Evolutionary conservation across 2,329 filamentous ascomycete species (phyloP).

Genomic region (Botryotinia globosa): DNA sequence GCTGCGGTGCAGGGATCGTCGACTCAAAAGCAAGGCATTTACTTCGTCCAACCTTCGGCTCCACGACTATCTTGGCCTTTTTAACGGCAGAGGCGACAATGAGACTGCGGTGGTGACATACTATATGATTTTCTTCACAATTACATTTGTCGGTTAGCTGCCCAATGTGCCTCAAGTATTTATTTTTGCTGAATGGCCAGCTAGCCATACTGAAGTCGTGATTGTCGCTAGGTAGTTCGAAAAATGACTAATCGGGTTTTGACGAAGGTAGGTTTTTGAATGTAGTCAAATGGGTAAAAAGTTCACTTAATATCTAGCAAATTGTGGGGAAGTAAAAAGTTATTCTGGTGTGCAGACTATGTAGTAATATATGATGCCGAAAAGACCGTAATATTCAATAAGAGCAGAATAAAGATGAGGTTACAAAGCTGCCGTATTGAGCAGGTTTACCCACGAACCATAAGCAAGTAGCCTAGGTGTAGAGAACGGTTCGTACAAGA

Average conservation of each 20-base stretch:
- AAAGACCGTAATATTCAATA: background rate
- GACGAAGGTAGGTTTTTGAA: background rate
- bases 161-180: background rate
- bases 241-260: background rate
- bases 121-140: background rate
- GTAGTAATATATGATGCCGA: background rate
- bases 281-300: background rate
- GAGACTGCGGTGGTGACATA: background rate
- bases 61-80: background rate
- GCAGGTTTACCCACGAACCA: background rate
- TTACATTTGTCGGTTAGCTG: background rate
- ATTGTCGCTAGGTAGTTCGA: background rate
- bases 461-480: background rate
- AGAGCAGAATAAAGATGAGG: background rate
- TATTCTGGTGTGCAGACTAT: background rate
- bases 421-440: background rate
- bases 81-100: background rate
- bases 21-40: background rate
- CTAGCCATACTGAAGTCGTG: background rate
- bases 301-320: background rate
- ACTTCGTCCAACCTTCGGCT: accelerated
- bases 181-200: background rate
- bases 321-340: background rate
- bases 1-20: background rate
- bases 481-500: background rate